Conservation (phyloP, 345 rosid species). For the Linum trigynum region DNA sequence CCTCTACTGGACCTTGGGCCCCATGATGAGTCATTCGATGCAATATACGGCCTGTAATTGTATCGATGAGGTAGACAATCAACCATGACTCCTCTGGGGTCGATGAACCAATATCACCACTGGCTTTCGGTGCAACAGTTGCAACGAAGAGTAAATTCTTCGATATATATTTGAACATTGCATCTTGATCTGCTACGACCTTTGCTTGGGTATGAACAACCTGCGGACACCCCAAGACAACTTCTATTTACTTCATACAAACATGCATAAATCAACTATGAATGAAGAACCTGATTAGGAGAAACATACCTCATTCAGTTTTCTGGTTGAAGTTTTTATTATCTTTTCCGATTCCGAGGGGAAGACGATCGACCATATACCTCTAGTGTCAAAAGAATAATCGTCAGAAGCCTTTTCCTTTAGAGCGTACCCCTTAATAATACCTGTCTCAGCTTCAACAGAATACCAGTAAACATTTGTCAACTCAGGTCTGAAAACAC, state of each 20-base stretch:
- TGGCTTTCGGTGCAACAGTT: conserved; percentile 80
- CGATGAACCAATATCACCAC: conserved; percentile 75
- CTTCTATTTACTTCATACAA: neutral
- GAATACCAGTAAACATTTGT: conserved; percentile 87
- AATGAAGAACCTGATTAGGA: neutral
- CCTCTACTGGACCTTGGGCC: conserved; percentile 85
- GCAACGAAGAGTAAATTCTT: conserved; percentile 82
- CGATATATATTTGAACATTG: conserved; percentile 84
- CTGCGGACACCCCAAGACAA: conserved; percentile 28
- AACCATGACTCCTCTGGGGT: conserved; percentile 82
- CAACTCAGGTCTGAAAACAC: conserved; percentile 54
- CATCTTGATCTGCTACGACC: conserved; percentile 74
- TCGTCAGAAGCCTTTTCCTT: conserved; percentile 53
- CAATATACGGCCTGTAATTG: conserved; percentile 81
- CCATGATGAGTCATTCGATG: conserved; percentile 95
- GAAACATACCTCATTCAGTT: conserved; percentile 62
- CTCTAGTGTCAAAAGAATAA: conserved; percentile 68
- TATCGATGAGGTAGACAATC: conserved; percentile 80
- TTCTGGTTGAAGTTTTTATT: conserved; percentile 56
- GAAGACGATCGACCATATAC: conserved; percentile 84
- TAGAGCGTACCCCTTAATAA: conserved; percentile 70
- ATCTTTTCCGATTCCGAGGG: conserved; percentile 88
- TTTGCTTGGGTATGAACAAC: conserved; percentile 99
- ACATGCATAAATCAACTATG: neutral
- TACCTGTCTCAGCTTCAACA: conserved; percentile 53